These are phyloP conservation scores for Lonicera japonica DNA, from an alignment of 129 eudicot genomes.

Conservation along the genomic window DNA sequence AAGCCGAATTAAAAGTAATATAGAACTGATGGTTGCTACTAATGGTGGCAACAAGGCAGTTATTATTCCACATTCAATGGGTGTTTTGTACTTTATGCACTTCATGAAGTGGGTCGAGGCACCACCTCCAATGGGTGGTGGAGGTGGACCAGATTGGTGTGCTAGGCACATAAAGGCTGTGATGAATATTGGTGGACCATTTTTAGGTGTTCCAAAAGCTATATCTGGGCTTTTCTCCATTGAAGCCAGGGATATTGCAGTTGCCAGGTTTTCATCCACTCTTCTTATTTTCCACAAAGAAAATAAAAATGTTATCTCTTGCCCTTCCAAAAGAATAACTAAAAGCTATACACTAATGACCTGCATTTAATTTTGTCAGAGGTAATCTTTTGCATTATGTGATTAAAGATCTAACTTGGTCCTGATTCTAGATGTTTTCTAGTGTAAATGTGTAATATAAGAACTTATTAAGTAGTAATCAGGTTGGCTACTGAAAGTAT, in stretches of 20 bases:
- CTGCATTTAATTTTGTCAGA: too few species aligned
- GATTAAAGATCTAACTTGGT: too few species aligned
- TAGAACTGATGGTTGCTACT: conserved; percentile 93
- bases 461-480: too few species aligned
- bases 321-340: background rate
- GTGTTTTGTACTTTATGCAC: conserved; percentile 84
- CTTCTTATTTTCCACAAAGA: background rate
- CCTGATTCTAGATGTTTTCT: too few species aligned
- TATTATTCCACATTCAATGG: conserved; percentile 95
- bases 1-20: conserved; percentile 88
- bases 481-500: too few species aligned
- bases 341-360: background rate
- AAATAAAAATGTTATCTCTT: background rate
- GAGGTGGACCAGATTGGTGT: conserved; percentile 98
- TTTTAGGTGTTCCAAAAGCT: conserved; percentile 95
- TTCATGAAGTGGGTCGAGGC: conserved; percentile 99
- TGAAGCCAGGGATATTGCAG: conserved; percentile 93
- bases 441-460: too few species aligned
- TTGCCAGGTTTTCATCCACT: conserved; percentile 58
- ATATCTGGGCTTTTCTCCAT: conserved; percentile 96
- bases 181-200: conserved; percentile 96
- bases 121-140: conserved; percentile 98
- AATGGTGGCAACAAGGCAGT: conserved; percentile 90
- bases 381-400: too few species aligned
- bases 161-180: conserved; percentile 90